Evolutionary conservation across 2,329 filamentous ascomycete genomes (phyloP).

Genomic region (Fusarium tanahbumbuense): DNA sequence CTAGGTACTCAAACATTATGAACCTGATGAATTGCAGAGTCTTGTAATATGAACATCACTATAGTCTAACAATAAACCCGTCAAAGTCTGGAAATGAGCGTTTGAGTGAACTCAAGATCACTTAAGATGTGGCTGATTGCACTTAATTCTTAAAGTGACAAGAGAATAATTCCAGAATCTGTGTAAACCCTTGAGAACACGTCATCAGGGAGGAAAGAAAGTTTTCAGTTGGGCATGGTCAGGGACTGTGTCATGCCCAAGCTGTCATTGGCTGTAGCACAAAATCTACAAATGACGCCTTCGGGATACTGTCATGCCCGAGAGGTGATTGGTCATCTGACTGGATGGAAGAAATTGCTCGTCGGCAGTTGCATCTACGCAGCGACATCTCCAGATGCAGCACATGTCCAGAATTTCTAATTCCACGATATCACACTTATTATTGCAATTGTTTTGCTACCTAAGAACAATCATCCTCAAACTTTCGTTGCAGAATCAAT

Average conservation of each 20-base stretch:
- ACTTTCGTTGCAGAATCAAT: not conserved
- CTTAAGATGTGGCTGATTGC: not conserved
- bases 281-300: rapidly evolving
- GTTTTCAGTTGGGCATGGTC: not conserved
- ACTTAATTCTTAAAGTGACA: not conserved
- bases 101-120: no score
- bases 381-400: no score
- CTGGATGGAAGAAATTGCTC: not conserved
- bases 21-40: no score
- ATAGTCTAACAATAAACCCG: no score
- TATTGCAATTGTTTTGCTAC: no score
- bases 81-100: no score
- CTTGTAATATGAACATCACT: not conserved
- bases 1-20: no score
- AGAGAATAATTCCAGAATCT: not conserved
- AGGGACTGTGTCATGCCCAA: not conserved
- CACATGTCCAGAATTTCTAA: no score
- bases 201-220: not conserved
- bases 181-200: not conserved
- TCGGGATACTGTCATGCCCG: not conserved
- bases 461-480: not conserved
- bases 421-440: no score
- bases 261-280: rapidly evolving
- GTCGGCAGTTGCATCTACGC: not conserved
- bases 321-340: not conserved